These are phyloP conservation scores for Brassica juncea DNA, from an alignment of 345 rosid species.

Conservation along the genomic window DNA sequence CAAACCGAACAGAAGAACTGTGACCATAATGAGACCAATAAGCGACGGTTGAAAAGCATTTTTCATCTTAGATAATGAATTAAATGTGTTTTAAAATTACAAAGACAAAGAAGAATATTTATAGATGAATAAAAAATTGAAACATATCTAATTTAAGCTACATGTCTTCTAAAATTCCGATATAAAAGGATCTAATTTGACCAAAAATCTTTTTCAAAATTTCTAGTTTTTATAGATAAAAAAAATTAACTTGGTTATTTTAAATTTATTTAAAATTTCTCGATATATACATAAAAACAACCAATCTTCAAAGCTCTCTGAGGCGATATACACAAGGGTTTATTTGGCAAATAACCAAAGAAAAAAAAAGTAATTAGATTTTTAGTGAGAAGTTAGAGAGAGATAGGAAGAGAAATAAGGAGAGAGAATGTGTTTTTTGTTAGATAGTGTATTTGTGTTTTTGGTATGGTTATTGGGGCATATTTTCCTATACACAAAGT, in stretches of 20 bases:
- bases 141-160: not conserved
- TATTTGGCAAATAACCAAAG: too few species aligned
- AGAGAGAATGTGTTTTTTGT: too few species aligned
- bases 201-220: not conserved
- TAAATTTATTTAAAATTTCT: not conserved
- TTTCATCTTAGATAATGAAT: not conserved
- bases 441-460: too few species aligned
- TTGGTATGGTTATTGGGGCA: too few species aligned
- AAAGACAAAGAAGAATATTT: not conserved
- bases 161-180: not conserved
- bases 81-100: not conserved
- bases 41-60: not conserved
- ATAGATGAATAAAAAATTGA: not conserved
- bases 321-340: too few species aligned
- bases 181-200: not conserved
- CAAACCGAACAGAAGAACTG: not conserved
- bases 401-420: too few species aligned
- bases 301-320: not conserved
- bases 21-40: not conserved
- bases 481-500: too few species aligned
- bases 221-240: not conserved
- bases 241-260: not conserved
- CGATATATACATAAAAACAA: not conserved
- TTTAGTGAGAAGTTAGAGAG: too few species aligned
- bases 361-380: too few species aligned